Conservation (phyloP, 345 rosid species). For the Brassica rapa region DNA sequence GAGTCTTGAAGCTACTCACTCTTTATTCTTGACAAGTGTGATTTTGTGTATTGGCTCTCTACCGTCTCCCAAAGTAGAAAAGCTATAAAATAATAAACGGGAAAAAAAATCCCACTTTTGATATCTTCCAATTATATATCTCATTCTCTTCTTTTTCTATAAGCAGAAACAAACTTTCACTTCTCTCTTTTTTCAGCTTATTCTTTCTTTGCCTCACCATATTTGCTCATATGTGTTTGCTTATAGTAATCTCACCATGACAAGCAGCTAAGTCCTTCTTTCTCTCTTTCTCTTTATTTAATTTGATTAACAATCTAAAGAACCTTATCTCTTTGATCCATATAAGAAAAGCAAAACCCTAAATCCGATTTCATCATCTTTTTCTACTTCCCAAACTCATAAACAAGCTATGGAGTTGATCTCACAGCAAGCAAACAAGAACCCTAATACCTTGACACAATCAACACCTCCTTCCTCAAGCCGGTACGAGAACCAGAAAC, state of each 20-base stretch:
- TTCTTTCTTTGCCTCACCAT: constrained; percentile 41
- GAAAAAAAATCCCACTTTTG: constrained; percentile 26
- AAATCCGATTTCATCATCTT: constrained; percentile 22
- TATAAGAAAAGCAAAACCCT: constrained; percentile 13
- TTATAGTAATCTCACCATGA: constrained; percentile 32
- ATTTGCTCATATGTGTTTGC: constrained; percentile 22
- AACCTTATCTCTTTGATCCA: constrained; percentile 26
- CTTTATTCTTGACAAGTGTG: constrained; percentile 26
- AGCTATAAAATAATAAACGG: constrained; percentile 15
- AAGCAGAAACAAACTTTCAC: constrained; percentile 23
- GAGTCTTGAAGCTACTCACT: constrained; percentile 28
- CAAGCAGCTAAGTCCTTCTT: constrained; percentile 18
- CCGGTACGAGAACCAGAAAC: constrained; percentile 47
- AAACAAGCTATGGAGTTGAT: constrained; percentile 46
- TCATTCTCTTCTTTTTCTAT: constrained; percentile 13
- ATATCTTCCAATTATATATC: constrained; percentile 35
- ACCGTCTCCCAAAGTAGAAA: constrained; percentile 40
- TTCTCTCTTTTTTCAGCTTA: constrained; percentile 15
- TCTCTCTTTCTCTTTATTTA: constrained; percentile 15
- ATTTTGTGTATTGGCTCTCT: constrained; percentile 25
- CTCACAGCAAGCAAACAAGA: constrained; percentile 39
- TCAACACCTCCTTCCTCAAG: constrained; percentile 44
- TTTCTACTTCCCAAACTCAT: constrained; percentile 3
- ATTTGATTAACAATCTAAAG: constrained; percentile 22
- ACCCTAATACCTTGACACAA: constrained; percentile 31